Evolutionary conservation across 176 grass and related monocot species (phyloP).

Genomic region (Oryza longistaminata): DNA sequence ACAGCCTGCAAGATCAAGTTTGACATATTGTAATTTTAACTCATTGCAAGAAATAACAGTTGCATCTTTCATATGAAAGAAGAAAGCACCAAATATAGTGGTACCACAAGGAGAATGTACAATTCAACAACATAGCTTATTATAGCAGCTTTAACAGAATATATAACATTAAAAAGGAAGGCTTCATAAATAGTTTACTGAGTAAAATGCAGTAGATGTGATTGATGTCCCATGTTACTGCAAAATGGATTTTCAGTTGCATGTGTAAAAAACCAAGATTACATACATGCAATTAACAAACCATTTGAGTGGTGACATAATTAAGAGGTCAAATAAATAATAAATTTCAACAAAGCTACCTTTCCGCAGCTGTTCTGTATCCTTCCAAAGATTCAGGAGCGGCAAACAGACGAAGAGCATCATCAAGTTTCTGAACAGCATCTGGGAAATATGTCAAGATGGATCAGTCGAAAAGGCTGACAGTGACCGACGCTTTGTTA

Average conservation of each 20-base stretch:
- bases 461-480: constrained; percentile 91
- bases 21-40: constrained; percentile 5
- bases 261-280: neutral
- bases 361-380: constrained; percentile 87
- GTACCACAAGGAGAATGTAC: neutral
- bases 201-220: constrained; percentile 9
- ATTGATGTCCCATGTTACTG: neutral
- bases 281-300: neutral
- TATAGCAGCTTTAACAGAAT: constrained; percentile 4
- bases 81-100: neutral
- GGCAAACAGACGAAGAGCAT: constrained; percentile 80
- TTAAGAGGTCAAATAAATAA: neutral
- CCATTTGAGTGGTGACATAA: neutral
- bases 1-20: constrained; percentile 65
- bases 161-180: neutral
- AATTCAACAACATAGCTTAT: neutral
- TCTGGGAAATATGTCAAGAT: constrained; percentile 97
- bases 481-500: constrained; percentile 78
- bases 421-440: constrained; percentile 64
- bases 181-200: neutral
- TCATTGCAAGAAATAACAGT: constrained; percentile 10
- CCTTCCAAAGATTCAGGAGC: constrained; percentile 88
- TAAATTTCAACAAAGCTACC: constrained; percentile 47
- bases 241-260: neutral
- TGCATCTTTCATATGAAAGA: neutral